Evolutionary conservation across 2,329 filamentous ascomycete species (phyloP), one percentile per base, ranked within the genome.

Genomic region (Penicillium oxalicum): DNA sequence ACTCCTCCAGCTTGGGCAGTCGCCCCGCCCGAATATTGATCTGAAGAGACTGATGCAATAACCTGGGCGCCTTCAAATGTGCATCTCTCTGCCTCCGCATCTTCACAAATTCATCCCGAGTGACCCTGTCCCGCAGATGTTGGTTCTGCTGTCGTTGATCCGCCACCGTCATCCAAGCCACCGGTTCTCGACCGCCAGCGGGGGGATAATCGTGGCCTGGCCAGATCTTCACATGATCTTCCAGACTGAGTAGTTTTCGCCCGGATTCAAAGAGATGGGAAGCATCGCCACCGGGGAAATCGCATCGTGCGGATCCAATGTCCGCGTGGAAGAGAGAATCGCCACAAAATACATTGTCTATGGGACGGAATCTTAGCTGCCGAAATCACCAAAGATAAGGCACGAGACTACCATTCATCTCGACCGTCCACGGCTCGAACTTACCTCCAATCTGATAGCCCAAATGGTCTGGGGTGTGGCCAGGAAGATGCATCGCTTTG

Each of bases 391-490:
- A 24, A 27, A 12, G 4, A 26, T 2, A 3, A 9, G 9, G 13
- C 2, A 4, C 5, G 32, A 24, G 18, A 25, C 18, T 2, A 18
- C 2, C 18, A 18, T 18, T 2, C 18, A 24, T 9, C 18, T 26
- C 8, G 9, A 27, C 18, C 18, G 18, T 18, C 18, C 18, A 18
- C 18, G 18, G 18, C 18, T 18, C 18, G 18, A 18, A 13, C 53
- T 45, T 55, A 63, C 64, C 61, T 59, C 78, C 80, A 48, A 84
- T 76, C 34, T 67, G 67, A 53, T 85, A 85, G 0, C 82, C 81
- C 8, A 84, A 55, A 49, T 84, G 80, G 54, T 84, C 82, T 0
- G 81, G 80, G 0, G 81, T 84, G 54, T 84, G 81, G 0, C 81
- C 81, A 0, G 82, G 81, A 0, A 85, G 72, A 56, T 84, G 79